Evolutionary conservation across 148 eudicot genomes (phyloP).

Genomic region (Tetragonia tetragonoides): DNA sequence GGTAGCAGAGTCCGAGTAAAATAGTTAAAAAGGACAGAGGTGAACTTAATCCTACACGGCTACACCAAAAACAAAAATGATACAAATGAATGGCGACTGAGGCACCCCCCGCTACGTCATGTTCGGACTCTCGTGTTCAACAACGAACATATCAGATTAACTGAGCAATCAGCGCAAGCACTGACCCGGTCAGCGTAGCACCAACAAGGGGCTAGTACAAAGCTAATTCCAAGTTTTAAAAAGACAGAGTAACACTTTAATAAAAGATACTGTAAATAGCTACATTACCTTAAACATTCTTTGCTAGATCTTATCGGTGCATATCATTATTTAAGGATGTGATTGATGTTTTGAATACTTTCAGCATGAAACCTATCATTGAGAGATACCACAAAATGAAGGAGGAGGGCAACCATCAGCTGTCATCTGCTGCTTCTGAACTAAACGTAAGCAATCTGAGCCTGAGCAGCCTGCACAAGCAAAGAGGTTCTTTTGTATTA

Average conservation of each 20-base stretch:
- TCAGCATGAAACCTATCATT: slow-evolving; percentile 57
- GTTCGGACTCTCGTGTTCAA: too few species aligned
- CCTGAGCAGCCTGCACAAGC: slow-evolving; percentile 6
- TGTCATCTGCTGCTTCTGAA: slow-evolving; percentile 41
- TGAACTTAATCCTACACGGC: too few species aligned
- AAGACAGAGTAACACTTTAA: not conserved
- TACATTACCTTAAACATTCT: not conserved
- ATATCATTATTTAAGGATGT: not conserved
- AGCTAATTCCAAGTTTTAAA: not conserved
- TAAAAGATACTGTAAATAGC: not conserved
- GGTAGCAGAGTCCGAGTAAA: too few species aligned
- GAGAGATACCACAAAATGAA: slow-evolving; percentile 55
- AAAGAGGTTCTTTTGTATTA: not conserved
- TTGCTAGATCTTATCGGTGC: not conserved
- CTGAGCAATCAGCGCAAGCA: too few species aligned
- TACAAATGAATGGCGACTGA: too few species aligned
- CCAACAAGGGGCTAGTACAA: too few species aligned
- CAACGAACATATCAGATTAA: too few species aligned
- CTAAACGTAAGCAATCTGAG: slow-evolving; percentile 35
- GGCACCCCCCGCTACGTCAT: too few species aligned
- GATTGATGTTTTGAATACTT: slow-evolving; percentile 19
- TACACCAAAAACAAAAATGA: too few species aligned
- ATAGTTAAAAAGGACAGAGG: too few species aligned
- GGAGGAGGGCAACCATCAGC: slow-evolving; percentile 48
- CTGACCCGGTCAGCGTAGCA: too few species aligned